A percentile compares a stretch with the other conserved stretches of the same genome.
phyloP scores from a whole-genome alignment of 305 asterid genomes.

The Nicotiana rustica region DNA sequence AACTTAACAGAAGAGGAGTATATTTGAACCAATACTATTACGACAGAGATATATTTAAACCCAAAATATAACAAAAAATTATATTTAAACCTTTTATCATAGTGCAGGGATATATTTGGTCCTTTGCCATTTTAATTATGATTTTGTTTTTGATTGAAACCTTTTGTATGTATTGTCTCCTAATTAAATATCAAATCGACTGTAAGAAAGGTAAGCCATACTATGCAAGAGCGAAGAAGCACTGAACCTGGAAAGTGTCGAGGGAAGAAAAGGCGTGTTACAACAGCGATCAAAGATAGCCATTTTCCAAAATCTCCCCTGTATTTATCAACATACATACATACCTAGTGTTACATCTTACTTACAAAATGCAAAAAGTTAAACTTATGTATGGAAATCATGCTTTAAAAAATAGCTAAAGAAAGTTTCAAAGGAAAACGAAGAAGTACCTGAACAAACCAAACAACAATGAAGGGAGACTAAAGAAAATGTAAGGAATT shows the following conservation, averaged over 20 bases:
- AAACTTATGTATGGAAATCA: neutral
- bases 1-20: no score
- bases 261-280: conserved; percentile 83
- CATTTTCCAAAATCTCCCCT: conserved; percentile 96
- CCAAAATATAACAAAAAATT: no score
- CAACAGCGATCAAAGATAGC: conserved; percentile 72
- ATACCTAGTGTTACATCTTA: neutral
- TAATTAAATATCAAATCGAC: neutral
- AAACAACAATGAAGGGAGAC: conserved; percentile 73
- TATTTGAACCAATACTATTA: no score
- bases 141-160: neutral
- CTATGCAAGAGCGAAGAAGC: neutral
- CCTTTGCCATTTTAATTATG: neutral
- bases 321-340: conserved; percentile 31
- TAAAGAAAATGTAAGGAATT: conserved; percentile 91
- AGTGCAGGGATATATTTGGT: no score
- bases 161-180: neutral
- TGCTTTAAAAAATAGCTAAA: neutral
- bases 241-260: conserved; percentile 65
- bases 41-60: no score
- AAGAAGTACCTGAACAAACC: conserved; percentile 60
- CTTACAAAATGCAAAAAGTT: neutral
- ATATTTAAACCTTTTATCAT: no score
- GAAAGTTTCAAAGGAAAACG: neutral
- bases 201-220: neutral